Evolutionary conservation across 1,284 basidiomycete species (phyloP), one percentile per base, ranked within the genome.

Genomic region (Boletus sp.): DNA sequence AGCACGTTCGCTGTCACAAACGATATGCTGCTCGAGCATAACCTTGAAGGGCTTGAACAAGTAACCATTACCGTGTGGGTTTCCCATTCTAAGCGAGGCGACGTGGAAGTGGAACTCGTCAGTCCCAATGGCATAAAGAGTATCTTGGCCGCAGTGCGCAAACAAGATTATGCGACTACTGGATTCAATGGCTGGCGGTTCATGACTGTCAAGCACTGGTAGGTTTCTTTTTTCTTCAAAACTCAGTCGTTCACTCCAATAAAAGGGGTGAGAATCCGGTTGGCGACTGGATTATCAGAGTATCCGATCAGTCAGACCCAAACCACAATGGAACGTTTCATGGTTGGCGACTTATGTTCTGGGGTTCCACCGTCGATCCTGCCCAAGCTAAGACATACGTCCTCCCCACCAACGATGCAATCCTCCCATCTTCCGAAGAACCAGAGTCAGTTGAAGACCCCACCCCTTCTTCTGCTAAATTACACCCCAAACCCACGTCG

Each of bases 191-290:
- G 94, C 0, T 99, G 97, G 97, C 90, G 85, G 22, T 99, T 99
- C 73, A 99, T 98, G 96, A 86, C 88, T 27, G 85, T 99, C 57
- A 99, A 99, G 76, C 97, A 99, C 73, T 99, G 97, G 97, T 94
- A 59, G 69, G 86, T 56, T 55, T 7, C 15, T 37, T 56, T 18
- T 54, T 47, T 22, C 35, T 35, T 18, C n/a, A 41, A 55, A 22
- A 29, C 11, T 51, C 39, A 27, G 47, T 51, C 36, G 39, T 55
- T 74, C n/a, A 74, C 45, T 42, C 24, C 63, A 31, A 53, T 54
- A 41, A 45, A 64, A 96, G 94, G 94, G 95, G 91, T 50, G 97
- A 99, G 76, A 81, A 91, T 68, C 91, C 96, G 0, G 73, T 94
- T n/a, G 97, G 97, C 16, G 84, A 87, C 8, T 99, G 97, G 97